Evolutionary conservation across 306 rosid genomes (phyloP), one percentile per base, ranked within the genome.

Genomic region (Sicyos edulis): DNA sequence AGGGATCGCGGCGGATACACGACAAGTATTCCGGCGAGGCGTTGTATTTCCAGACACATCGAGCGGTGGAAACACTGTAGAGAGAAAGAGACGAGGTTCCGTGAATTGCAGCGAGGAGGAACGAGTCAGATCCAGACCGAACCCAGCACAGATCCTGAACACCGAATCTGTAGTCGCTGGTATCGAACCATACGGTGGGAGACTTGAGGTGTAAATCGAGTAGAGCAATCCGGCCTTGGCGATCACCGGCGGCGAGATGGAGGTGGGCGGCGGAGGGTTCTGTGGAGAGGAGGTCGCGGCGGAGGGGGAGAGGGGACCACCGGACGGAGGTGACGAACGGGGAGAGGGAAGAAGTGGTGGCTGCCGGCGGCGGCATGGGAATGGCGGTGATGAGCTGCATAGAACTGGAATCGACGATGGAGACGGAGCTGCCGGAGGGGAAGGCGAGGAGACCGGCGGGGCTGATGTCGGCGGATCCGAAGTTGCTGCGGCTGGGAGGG

Each of bases 111-210:
- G 96, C 97, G 11, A 95, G 83, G 22, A 88, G 82, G 70, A 61
- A 85, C 0, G 81, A 73, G 14, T 90, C 98, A 16, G 89, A 86
- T 7, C 88, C 83, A 6, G 92, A 81, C 68, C 81, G 95, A 74
- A 89, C 85, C 99, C 99, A 95, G n/a, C 96, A 91, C 34, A 95
- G 83, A 76, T 95, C 99, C 80, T 95, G 97, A 50, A 95, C 58
- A 11, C 88, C 96, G 10, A 51, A 72, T 52, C 83, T 79, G 65
- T 83, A 59, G 14, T 69, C 72, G 32, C 86, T 90, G 12, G 99
- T 81, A 0, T 91, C 91, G 40, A 95, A 85, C 92, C 96, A 95
- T 42, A 91, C 81, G 15, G 90, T 21, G 0, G 96, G 86, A 1
- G 91, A 74, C 58, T 80, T 76, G 49, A 86, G 79, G 4, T 92